Base-by-base conservation (phyloP, 148 eudicot species). In the Fagopyrum esculentum region DNA sequence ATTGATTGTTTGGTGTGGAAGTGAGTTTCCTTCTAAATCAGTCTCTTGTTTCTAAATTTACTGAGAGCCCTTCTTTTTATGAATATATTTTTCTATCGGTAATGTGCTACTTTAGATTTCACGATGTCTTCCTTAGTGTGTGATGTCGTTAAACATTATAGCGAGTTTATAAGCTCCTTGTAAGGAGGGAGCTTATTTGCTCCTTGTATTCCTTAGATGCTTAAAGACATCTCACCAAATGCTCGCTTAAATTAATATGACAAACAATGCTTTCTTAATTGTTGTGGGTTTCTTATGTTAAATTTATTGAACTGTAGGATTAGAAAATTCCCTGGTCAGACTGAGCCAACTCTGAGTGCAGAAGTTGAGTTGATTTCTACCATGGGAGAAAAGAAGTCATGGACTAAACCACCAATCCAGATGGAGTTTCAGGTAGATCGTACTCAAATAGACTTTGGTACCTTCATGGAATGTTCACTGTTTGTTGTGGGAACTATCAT, bases 1-100 rank as follows among this genome's bases (percentile, higher is more conserved):
- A 88, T 92, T 55, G 99, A 92, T 83, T 86, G 94, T 82, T 89
- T 96, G 86, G 96, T 96, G 61, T 96, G 99, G 99, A 96, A 96
- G 99, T 96, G 85, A 96, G 99, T 92, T 61, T 26, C 61, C 54
- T 72, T 74, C 11, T 6, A 4, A 26, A 40, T 56, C 2, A 64
- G 12, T 64, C 19, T 64, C 46, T 49, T 49, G 12, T 49, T 49
- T 12, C 52, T 8, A 49, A 6, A 6, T 49, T 0, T 49, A 49
- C 52, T 49, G 52, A 12, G 12, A 7, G 12, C 11, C 52, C 52
- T 49, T 49, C 52, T 49, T 49, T 49, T 49, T 9, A 9, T 8
- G 52, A 49, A 9, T 49, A 49, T 8, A 49, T 49, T 12, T 49
- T 49, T 49, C 52, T 49, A 8, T 49, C 6, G 52, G 52, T 6